Evolutionary conservation across 306 rosid genomes (phyloP).

Genomic region (Trichosanthes cucumerina): DNA sequence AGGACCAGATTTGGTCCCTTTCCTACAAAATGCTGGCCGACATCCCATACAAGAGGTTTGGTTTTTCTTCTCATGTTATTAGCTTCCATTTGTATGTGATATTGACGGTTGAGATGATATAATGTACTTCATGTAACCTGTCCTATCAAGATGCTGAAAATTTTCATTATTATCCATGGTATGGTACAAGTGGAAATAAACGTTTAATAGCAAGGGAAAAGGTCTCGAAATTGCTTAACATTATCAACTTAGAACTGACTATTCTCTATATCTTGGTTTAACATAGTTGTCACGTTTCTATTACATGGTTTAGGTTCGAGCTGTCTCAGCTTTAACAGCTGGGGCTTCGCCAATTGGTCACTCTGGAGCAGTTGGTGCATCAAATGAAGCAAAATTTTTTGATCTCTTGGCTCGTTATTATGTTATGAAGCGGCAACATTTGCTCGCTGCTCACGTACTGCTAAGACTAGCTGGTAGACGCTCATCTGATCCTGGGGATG

Average conservation of each 20-base stretch:
- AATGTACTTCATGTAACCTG: neutral
- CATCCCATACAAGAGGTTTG: constrained; percentile 69
- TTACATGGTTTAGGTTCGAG: constrained; percentile 50
- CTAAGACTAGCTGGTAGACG: constrained; percentile 80
- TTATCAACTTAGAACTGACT: neutral
- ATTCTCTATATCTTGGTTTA: neutral
- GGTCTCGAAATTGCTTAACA: neutral
- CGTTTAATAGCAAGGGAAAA: neutral
- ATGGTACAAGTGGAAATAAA: neutral
- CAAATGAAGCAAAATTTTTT: constrained; percentile 63
- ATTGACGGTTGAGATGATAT: constrained; percentile 1
- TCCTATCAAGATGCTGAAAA: constrained; percentile 9
- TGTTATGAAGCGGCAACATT: constrained; percentile 78
- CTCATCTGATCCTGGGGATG: constrained; percentile 44
- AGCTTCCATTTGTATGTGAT: constrained; percentile 13
- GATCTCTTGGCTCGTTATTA: constrained; percentile 92
- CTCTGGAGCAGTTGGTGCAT: constrained; percentile 41
- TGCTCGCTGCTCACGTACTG: constrained; percentile 90
- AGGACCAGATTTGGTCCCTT: constrained; percentile 89
- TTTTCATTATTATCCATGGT: neutral
- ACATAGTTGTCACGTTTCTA: constrained; percentile 15
- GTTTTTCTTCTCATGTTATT: constrained; percentile 7
- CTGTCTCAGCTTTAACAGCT: constrained; percentile 44
- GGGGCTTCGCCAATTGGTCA: constrained; percentile 54
- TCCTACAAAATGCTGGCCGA: constrained; percentile 76